Conservation (phyloP, 768 basidiomycete species). For the Tricholomella constricta region DNA sequence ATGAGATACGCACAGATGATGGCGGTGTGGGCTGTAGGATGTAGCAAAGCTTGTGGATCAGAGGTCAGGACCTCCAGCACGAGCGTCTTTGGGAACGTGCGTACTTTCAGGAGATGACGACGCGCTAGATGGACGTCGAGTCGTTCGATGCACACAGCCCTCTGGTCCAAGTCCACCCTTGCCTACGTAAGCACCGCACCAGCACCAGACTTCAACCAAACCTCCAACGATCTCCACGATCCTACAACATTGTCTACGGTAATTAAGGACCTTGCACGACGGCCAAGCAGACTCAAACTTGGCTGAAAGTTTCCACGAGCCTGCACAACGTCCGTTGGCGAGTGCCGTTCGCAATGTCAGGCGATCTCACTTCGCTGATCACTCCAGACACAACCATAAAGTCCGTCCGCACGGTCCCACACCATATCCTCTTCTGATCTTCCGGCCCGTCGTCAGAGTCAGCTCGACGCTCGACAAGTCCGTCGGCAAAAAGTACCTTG, state of each 20-base stretch:
- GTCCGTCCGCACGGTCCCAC: conserved; percentile 32
- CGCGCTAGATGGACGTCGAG: conserved; percentile 8
- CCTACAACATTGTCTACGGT: too few species aligned
- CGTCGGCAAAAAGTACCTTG: conserved; percentile 67
- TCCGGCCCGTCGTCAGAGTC: conserved; percentile 54
- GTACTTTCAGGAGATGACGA: neutral
- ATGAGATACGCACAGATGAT: conserved; percentile 6
- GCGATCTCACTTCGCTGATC: conserved; percentile 40
- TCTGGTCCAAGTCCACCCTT: neutral
- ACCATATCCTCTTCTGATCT: conserved; percentile 8
- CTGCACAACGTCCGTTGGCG: conserved; percentile 6
- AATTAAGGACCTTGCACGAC: too few species aligned
- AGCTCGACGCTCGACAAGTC: conserved; percentile 80
- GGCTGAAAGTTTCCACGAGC: conserved; percentile 9
- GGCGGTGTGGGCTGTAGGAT: neutral
- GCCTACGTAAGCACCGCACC: conserved; percentile 13
- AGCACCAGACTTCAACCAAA: too few species aligned
- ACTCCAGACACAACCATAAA: conserved; percentile 50
- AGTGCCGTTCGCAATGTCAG: conserved; percentile 21
- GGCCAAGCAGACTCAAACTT: conserved; percentile 15
- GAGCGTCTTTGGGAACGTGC: neutral
- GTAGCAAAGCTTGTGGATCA: neutral
- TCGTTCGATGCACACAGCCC: neutral
- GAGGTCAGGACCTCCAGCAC: neutral
- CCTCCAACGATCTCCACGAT: too few species aligned